Base-by-base conservation (phyloP, 1,284 basidiomycete genomes). In the Microstroma glucosiphilum region DNA sequence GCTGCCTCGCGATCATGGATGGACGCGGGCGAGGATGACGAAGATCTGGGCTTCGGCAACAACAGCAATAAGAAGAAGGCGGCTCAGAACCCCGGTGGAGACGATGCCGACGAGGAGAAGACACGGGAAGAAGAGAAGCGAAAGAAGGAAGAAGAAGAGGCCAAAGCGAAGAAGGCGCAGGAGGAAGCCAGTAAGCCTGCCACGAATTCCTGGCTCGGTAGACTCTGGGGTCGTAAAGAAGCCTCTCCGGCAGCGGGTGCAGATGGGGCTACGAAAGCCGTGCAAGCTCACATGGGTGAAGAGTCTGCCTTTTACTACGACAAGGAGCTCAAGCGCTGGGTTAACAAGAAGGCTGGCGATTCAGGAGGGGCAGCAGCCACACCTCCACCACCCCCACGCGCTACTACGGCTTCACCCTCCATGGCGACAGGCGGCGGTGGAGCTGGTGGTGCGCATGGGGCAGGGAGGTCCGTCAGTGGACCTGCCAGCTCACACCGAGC, bases 221-320 rank as follows among this genome's bases (percentile, higher is more conserved):
- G 89, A 9, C 77, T 82, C 63, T 79, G 79, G 66, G 74, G 80
- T 11, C 76, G 80, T 37, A 69, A 72, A 23, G 83, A 84, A 8
- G 76, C 82, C 6, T 37, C 30, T 37, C 62, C 72, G 11, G 69
- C 68, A 17, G 7, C 15, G 26, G 51, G 51, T 21, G 61, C 64
- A 17, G 70, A 66, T 2, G 66, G 64, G n/a, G 66, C 70, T 21
- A 58, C 64, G 40, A 80, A 79, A 40, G 75, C 80, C 0, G 70
- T 70, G 58, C 71, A 73, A 57, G 96, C 94, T 17, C 97, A 91
- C 71, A 84, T 98, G 23, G 96, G 96, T 19, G 91, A 98, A 73
- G 87, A 94, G 76, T 91, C 85, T 40, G 84, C 87, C 54, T 94
- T 98, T 82, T 90, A 92, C 71, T 99, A 90, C 79, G 96, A 99